Percentiles rank a stretch among this genome's conserved stretches.
phyloP scores from a whole-genome alignment of 352 stramenopile genomes.

The Phytophthora kernoviae region DNA sequence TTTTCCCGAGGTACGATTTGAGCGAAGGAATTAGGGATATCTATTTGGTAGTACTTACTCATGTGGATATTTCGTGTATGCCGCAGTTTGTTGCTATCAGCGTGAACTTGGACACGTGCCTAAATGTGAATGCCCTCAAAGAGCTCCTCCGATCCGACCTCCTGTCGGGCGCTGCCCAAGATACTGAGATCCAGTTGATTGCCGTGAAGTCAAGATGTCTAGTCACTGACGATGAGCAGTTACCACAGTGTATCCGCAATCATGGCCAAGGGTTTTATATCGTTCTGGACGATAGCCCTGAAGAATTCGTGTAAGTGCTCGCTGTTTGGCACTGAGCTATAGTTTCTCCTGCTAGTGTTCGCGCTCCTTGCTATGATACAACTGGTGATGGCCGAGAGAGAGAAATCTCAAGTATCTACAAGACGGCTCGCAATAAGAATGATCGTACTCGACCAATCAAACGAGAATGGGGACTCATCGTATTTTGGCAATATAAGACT shows the following conservation, averaged over 20 bases:
- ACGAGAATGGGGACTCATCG: no score
- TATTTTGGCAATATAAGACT: no score
- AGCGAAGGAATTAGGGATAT: not conserved
- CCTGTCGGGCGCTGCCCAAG: slow-evolving; percentile 8
- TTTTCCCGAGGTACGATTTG: slow-evolving; percentile 34
- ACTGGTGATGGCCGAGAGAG: no score
- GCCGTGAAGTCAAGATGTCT: slow-evolving; percentile 17
- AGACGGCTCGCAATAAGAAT: no score
- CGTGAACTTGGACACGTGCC: slow-evolving; percentile 26
- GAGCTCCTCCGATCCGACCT: slow-evolving; percentile 20
- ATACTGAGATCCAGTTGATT: slow-evolving; percentile 25
- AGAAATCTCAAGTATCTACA: no score
- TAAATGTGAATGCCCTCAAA: slow-evolving; percentile 24
- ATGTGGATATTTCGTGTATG: not conserved
- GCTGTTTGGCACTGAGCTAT: no score
- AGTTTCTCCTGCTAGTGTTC: no score
- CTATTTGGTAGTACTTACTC: not conserved
- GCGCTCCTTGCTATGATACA: not conserved
- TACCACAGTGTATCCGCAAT: slow-evolving; percentile 23
- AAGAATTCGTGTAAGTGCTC: slow-evolving; percentile 23
- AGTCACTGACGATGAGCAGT: slow-evolving; percentile 19
- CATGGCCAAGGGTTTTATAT: slow-evolving; percentile 38
- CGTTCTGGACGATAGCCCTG: slow-evolving; percentile 24
- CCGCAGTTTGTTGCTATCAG: slow-evolving; percentile 24
- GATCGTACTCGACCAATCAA: no score